Percentiles rank a stretch among this genome's conserved stretches.
phyloP scores from a whole-genome alignment of 2,329 filamentous ascomycete genomes.

The Epichloe elymi region DNA sequence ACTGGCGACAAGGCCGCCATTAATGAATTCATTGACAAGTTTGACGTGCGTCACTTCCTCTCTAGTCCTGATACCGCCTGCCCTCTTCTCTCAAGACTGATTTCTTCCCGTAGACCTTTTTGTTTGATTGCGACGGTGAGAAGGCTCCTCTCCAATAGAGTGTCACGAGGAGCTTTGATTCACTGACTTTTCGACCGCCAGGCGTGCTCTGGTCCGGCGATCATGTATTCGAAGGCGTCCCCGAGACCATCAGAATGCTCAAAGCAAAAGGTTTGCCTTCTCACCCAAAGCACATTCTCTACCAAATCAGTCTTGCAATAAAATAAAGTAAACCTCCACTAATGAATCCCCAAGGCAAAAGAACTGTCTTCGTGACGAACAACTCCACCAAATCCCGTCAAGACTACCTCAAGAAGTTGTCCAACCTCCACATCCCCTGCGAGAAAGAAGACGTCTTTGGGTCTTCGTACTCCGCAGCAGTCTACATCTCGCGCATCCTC shows the following conservation, averaged over 20 bases:
- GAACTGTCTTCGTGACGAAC: slow-evolving; percentile 92
- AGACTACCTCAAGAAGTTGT: slow-evolving; percentile 89
- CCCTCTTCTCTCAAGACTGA: background rate
- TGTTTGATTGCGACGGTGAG: slow-evolving; percentile 94
- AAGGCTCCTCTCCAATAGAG: background rate
- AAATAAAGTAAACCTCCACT: background rate
- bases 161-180: background rate
- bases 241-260: slow-evolving; percentile 74
- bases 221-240: slow-evolving; percentile 70
- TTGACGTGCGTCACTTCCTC: slow-evolving; percentile 57
- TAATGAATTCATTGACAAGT: slow-evolving; percentile 72
- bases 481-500: slow-evolving; percentile 92
- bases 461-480: slow-evolving; percentile 84
- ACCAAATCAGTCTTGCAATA: no score
- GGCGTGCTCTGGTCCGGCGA: slow-evolving; percentile 96
- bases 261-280: slow-evolving; percentile 54
- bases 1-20: slow-evolving; percentile 69
- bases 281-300: no score
- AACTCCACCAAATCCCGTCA: slow-evolving; percentile 93
- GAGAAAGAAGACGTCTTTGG: slow-evolving; percentile 86
- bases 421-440: slow-evolving; percentile 64
- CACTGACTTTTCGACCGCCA: slow-evolving; percentile 22
- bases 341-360: slow-evolving; percentile 53
- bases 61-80: background rate
- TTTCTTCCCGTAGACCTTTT: slow-evolving; percentile 35